Base-by-base conservation (phyloP, 345 rosid species). In the Salix purpurea region DNA sequence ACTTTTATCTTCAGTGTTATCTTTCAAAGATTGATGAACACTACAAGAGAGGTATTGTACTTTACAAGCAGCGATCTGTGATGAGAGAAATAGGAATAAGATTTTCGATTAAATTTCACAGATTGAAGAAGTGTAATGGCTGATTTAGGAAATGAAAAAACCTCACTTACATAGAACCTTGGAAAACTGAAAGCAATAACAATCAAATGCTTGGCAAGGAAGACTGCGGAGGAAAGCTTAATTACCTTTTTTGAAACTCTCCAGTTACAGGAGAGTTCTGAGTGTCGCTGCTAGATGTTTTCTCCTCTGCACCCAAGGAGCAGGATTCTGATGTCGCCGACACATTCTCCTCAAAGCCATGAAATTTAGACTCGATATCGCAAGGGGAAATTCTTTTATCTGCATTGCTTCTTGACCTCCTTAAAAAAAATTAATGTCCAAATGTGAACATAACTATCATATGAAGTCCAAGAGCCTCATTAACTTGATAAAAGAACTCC, bases 261-360 rank as follows among this genome's bases (percentile, higher is more conserved):
- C 85, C 89, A 70, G 56, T 62, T 37, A 80, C 58, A 75, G 90
- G 56, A 58, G 88, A 85, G 69, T 76, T 87, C 69, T 85, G 89
- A 71, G 85, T 83, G 82, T 91, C 94, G 79, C 92, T 91, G 78
- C 90, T 88, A 73, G 83, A 87, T 67, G 86, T 90, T 83, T 84
- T 92, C 65, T 96, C 94, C 74, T 91, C 98, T 37, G 83, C 88
- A 80, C 72, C 76, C 87, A 89, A 86, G 50, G 97, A 92, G 70
- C 87, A 88, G 73, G 92, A 96, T 84, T 91, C 98, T 23, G 99
- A 90, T 71, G 91, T 85, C 82, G 85, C 88, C 64, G 85, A 79
- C 74, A 83, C 69, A 76, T 87, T 86, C 74, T 81, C 90, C 79
- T 84, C 90, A 74, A 69, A 44, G 44, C 76, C 80, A 58, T 30